A percentile compares a stretch with the other conserved stretches of the same genome.
Evolutionary conservation across 2,329 filamentous ascomycete genomes (phyloP).

Genomic region (Nemania sp.): DNA sequence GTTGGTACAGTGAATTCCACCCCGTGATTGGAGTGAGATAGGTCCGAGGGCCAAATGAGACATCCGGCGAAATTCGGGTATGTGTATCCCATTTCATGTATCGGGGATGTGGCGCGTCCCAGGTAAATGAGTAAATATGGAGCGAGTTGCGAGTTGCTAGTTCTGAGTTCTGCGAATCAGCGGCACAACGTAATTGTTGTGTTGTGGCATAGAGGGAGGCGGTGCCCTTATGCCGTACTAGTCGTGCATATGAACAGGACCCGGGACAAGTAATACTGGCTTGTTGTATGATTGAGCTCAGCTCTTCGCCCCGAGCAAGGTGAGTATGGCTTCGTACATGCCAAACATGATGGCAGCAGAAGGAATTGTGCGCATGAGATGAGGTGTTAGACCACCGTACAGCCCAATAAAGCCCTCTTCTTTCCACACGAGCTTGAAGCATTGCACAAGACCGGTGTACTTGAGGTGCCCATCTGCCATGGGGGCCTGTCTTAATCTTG

Average conservation of each 20-base stretch:
- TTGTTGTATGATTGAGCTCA: conserved; percentile 23
- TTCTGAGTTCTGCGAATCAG: conserved; percentile 7
- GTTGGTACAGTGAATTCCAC: background rate
- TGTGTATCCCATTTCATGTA: background rate
- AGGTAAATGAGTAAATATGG: background rate
- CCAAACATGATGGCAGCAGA: conserved; percentile 96
- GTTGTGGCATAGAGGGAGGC: conserved; percentile 1
- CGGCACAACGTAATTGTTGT: background rate
- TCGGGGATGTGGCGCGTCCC: background rate
- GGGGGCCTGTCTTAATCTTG: conserved; percentile 83
- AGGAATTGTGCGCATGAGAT: conserved; percentile 87
- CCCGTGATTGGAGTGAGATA: background rate
- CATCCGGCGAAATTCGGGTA: background rate
- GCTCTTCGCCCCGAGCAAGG: conserved; percentile 38
- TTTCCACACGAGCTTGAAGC: conserved; percentile 83
- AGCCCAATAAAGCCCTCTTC: conserved; percentile 85
- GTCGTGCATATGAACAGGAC: background rate
- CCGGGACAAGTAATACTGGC: background rate
- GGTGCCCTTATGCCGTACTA: background rate
- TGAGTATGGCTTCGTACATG: conserved; percentile 70
- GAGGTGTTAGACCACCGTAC: conserved; percentile 89
- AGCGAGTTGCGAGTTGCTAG: conserved; percentile 8
- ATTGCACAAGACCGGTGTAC: conserved; percentile 86
- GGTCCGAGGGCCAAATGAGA: background rate
- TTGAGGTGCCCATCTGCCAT: conserved; percentile 71